A percentile compares a stretch with the other conserved stretches of the same genome.
These are phyloP conservation scores for Opeltia flavorubescens DNA, from an alignment of 495 filamentous ascomycete species.

Conservation along the genomic window DNA sequence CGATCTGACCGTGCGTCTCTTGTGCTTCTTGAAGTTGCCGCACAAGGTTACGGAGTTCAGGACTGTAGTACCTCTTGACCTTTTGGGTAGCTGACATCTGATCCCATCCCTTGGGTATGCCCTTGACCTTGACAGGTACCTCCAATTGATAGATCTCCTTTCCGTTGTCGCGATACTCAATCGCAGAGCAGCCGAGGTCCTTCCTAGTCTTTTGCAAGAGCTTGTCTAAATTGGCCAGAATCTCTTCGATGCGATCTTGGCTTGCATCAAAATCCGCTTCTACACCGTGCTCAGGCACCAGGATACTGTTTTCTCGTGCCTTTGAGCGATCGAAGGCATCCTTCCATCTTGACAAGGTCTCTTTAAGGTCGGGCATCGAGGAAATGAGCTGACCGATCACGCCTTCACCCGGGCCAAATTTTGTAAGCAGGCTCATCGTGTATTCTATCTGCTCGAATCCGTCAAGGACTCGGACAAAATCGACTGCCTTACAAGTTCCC, in stretches of 20 bases:
- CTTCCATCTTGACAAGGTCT: conserved; percentile 72
- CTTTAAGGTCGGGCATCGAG: conserved; percentile 70
- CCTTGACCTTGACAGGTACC: conserved; percentile 69
- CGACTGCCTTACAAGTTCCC: conserved; percentile 68
- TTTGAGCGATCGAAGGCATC: conserved; percentile 78
- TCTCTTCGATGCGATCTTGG: conserved; percentile 56
- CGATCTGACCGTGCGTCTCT: conserved; percentile 85
- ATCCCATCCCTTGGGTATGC: conserved; percentile 73
- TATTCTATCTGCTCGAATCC: conserved; percentile 96
- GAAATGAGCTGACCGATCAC: conserved; percentile 72
- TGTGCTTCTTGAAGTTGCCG: conserved; percentile 82
- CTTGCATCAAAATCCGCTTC: conserved; percentile 88
- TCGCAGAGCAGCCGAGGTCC: conserved; percentile 49
- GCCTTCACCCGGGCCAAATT: conserved; percentile 56
- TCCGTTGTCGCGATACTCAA: conserved; percentile 77
- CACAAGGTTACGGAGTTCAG: conserved; percentile 66
- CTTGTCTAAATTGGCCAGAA: conserved; percentile 55
- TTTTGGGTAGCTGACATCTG: conserved; percentile 90
- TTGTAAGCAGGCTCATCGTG: conserved; percentile 62
- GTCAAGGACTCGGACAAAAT: conserved; percentile 88
- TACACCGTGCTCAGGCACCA: conserved; percentile 79
- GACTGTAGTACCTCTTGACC: conserved; percentile 90
- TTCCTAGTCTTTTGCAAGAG: conserved; percentile 57
- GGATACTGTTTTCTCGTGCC: conserved; percentile 58
- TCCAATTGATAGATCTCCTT: conserved; percentile 98